These are phyloP conservation scores for Alternaria alternata DNA, from an alignment of 2,329 filamentous ascomycete genomes.

Conservation along the genomic window DNA sequence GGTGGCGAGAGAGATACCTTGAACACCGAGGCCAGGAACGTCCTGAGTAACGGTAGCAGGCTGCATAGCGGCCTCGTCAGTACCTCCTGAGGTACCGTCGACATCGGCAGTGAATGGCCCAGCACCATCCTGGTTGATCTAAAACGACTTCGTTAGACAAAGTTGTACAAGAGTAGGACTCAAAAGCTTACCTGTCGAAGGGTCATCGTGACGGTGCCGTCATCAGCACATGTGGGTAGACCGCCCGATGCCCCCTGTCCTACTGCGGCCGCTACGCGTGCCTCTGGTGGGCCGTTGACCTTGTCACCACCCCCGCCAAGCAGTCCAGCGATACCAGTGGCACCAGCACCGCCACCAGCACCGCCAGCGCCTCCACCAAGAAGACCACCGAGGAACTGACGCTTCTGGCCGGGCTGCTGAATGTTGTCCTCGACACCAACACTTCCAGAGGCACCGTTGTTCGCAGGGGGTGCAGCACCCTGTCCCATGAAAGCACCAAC, in stretches of 20 bases:
- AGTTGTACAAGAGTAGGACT: background rate
- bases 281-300: conserved; percentile 58
- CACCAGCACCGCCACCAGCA: conserved; percentile 31
- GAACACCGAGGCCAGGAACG: conserved; percentile 66
- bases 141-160: background rate
- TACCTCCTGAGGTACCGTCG: conserved; percentile 71
- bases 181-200: conserved; percentile 62
- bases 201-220: conserved; percentile 68
- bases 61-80: conserved; percentile 67
- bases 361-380: conserved; percentile 44
- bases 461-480: conserved; percentile 38
- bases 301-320: conserved; percentile 58
- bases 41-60: conserved; percentile 66
- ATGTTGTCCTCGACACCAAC: conserved; percentile 48
- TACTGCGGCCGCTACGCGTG: conserved; percentile 61
- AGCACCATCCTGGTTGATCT: conserved; percentile 73
- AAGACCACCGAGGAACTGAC: conserved; percentile 45
- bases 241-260: conserved; percentile 64
- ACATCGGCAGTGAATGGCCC: conserved; percentile 69
- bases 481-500: conserved; percentile 67
- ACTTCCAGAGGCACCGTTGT: conserved; percentile 40
- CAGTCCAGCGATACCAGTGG: conserved; percentile 42
- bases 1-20: conserved; percentile 65
- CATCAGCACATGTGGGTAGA: conserved; percentile 67
- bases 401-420: conserved; percentile 29